These are phyloP conservation scores for Pythium vanterpoolii DNA, from an alignment of 352 stramenopile genomes.

Conservation along the genomic window DNA sequence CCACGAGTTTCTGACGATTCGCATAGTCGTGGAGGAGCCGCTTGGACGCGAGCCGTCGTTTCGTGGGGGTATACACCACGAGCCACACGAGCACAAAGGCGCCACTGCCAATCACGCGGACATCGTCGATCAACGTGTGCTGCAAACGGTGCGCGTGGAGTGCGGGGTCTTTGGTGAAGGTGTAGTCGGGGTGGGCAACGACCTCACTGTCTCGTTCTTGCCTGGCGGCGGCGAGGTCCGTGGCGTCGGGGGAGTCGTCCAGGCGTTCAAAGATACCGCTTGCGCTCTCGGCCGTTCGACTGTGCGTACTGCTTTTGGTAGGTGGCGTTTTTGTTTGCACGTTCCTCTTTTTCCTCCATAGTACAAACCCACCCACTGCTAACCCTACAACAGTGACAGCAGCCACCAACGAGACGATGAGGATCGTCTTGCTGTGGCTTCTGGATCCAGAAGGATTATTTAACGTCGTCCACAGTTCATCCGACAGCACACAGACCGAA, in stretches of 20 bases:
- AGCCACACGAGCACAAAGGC: constrained; percentile 50
- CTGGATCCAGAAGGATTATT: neutral
- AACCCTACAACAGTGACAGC: neutral
- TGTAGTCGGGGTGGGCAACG: neutral
- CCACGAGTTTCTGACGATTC: constrained; percentile 34
- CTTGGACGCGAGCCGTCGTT: constrained; percentile 45
- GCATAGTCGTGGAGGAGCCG: constrained; percentile 42
- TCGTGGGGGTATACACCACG: constrained; percentile 34
- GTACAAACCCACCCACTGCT: neutral
- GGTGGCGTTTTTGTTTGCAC: neutral
- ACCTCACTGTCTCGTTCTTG: neutral
- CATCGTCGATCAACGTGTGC: constrained; percentile 40
- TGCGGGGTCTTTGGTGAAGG: constrained; percentile 42
- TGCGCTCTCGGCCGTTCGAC: neutral
- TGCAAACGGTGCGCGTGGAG: constrained; percentile 39
- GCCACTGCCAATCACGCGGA: constrained; percentile 42
- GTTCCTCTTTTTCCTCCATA: neutral
- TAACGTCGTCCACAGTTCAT: neutral
- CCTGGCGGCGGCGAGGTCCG: neutral
- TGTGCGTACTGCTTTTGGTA: neutral
- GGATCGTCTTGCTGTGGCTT: neutral
- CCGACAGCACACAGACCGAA: constrained; percentile 4
- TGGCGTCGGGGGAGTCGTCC: neutral
- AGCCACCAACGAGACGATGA: neutral
- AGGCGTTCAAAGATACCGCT: neutral